These are phyloP conservation scores for Saccharomyces hybrid DNA, from an alignment of 1,139 yeast species.

Conservation along the genomic window DNA sequence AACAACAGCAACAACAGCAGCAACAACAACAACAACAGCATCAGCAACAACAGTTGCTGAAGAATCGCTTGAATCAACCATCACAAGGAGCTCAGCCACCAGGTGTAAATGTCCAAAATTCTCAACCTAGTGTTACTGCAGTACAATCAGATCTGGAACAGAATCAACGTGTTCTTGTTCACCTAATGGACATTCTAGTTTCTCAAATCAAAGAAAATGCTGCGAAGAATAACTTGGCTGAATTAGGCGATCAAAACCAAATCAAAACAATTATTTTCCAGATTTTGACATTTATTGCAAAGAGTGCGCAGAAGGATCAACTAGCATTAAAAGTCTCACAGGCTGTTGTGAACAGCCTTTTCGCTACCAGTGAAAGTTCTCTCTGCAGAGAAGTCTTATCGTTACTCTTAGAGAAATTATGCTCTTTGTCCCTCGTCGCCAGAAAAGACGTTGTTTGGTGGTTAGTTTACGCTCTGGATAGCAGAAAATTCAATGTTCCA, in stretches of 20 bases:
- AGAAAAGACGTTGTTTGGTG: slow-evolving; percentile 91
- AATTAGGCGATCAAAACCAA: slow-evolving; percentile 56
- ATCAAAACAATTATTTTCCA: slow-evolving; percentile 59
- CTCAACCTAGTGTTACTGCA: slow-evolving; percentile 7
- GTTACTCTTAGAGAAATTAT: slow-evolving; percentile 68
- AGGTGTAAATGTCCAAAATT: slow-evolving; percentile 16
- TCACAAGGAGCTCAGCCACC: slow-evolving; percentile 10
- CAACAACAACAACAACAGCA: neutral
- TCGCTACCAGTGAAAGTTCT: slow-evolving; percentile 59
- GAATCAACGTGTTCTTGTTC: slow-evolving; percentile 30
- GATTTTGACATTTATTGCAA: slow-evolving; percentile 57
- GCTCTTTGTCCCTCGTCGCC: slow-evolving; percentile 79
- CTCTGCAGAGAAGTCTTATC: slow-evolving; percentile 74
- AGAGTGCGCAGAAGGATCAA: slow-evolving; percentile 55
- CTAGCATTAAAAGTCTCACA: slow-evolving; percentile 77
- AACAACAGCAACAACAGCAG: too few relatives aligned
- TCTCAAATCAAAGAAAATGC: slow-evolving; percentile 38
- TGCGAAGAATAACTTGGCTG: slow-evolving; percentile 43
- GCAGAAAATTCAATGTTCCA: slow-evolving; percentile 73
- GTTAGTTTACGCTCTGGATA: slow-evolving; percentile 85
- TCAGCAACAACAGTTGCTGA: slow-evolving; percentile 13
- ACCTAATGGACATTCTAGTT: slow-evolving; percentile 32
- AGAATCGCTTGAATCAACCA: slow-evolving; percentile 4
- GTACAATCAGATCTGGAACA: slow-evolving; percentile 32
- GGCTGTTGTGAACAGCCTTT: slow-evolving; percentile 72